Percentiles rank a stretch among this genome's conserved stretches.
phyloP scores from a whole-genome alignment of 345 rosid species.

The Gossypioides kirkii region DNA sequence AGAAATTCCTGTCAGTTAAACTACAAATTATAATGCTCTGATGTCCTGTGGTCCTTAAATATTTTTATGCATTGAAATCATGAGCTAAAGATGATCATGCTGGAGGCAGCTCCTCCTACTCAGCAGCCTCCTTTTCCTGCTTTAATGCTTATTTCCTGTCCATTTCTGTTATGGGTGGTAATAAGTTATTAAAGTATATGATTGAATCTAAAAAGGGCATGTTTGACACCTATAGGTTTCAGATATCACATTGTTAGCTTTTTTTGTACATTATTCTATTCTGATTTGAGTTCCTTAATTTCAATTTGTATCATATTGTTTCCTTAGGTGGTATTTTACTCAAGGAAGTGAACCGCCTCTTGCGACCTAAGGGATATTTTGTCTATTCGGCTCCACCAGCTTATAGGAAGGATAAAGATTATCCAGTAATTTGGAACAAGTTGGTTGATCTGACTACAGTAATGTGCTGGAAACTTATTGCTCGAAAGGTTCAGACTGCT shows the following conservation, averaged over 20 bases:
- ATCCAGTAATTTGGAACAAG: constrained; percentile 75
- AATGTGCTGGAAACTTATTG: constrained; percentile 97
- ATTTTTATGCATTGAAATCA: background rate
- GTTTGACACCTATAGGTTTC: constrained; percentile 2
- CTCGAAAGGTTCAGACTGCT: constrained; percentile 83
- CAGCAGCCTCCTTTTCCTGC: background rate
- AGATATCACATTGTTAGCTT: background rate
- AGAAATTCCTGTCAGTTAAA: background rate
- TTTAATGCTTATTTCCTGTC: background rate
- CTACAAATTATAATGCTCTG: background rate
- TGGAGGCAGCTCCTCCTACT: background rate
- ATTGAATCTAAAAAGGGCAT: background rate
- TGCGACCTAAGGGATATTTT: constrained; percentile 77
- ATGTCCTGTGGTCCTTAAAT: background rate
- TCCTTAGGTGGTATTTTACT: constrained; percentile 79
- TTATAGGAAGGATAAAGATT: constrained; percentile 77
- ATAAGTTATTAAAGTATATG: background rate
- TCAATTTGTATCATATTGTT: background rate
- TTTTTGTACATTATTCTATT: constrained; percentile 1
- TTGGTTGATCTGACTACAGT: constrained; percentile 63
- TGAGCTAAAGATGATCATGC: background rate
- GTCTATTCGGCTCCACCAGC: constrained; percentile 94
- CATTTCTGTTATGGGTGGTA: background rate
- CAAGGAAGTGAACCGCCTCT: constrained; percentile 78
- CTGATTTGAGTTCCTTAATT: background rate